Evolutionary conservation across 179 eudicot species (phyloP).

Genomic region (Spergularia azorica): DNA sequence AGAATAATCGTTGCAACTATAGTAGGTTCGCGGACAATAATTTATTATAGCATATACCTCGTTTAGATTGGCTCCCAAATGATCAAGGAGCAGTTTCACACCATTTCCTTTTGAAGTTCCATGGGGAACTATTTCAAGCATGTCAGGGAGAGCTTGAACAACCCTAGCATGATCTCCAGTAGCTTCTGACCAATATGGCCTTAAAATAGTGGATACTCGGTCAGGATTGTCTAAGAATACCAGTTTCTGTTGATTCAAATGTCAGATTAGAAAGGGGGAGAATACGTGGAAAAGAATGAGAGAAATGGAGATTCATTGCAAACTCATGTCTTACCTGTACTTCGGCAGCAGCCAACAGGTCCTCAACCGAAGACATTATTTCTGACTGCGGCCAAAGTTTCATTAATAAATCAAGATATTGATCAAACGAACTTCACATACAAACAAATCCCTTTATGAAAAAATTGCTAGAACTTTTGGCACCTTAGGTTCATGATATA

Average conservation of each 20-base stretch:
- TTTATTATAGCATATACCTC: conserved; percentile 45
- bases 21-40: neutral
- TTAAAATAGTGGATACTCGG: conserved; percentile 59
- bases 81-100: conserved; percentile 71
- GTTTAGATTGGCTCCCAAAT: conserved; percentile 62
- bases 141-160: conserved; percentile 81
- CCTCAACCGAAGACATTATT: conserved; percentile 69
- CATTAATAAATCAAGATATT: neutral
- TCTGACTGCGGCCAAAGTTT: conserved; percentile 55
- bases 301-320: neutral
- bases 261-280: neutral
- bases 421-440: conserved; percentile 8
- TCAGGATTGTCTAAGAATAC: conserved; percentile 80
- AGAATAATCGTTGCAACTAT: neutral
- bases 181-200: conserved; percentile 92
- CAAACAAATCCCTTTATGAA: neutral
- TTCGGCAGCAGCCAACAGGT: conserved; percentile 52
- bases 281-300: neutral
- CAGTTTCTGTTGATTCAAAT: conserved; percentile 58
- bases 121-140: conserved; percentile 89
- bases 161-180: conserved; percentile 70
- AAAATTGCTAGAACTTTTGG: conserved; percentile 10
- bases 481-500: conserved; percentile 94
- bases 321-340: too few species aligned
- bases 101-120: conserved; percentile 93